Percentiles rank a stretch among this genome's conserved stretches.
Conservation (phyloP, 257 asterid genomes). For the Fraxinus anomala region DNA sequence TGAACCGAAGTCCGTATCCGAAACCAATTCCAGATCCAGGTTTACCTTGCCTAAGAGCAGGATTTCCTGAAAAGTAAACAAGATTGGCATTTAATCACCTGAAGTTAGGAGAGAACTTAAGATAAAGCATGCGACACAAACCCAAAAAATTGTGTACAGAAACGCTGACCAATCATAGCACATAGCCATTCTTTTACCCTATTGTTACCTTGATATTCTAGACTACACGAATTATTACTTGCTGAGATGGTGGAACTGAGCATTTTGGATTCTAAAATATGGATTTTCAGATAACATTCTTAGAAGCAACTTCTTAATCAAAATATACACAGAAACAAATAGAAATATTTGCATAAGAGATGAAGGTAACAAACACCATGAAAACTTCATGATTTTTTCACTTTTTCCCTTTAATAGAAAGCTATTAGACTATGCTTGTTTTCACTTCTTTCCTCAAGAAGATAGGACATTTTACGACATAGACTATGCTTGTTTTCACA, state of each 20-base stretch:
- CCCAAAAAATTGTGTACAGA: neutral
- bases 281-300: too few relatives aligned
- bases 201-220: neutral
- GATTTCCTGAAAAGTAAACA: constrained; percentile 58
- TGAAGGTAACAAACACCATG: neutral
- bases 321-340: neutral
- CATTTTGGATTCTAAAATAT: neutral
- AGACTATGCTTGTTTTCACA: too few relatives aligned
- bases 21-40: constrained; percentile 82
- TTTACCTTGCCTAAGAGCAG: constrained; percentile 85
- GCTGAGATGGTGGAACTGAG: neutral
- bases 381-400: too few relatives aligned
- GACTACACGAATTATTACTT: neutral
- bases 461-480: too few relatives aligned
- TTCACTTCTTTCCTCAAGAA: neutral
- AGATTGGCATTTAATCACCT: too few relatives aligned
- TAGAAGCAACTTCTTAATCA: neutral
- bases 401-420: neutral
- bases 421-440: neutral
- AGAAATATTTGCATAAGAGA: neutral
- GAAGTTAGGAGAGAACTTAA: too few relatives aligned
- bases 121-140: neutral
- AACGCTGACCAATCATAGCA: too few relatives aligned
- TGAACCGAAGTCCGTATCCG: constrained; percentile 85
- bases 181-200: too few relatives aligned